Conservation (phyloP, 768 basidiomycete genomes). For the Panaeolus papilionaceus region DNA sequence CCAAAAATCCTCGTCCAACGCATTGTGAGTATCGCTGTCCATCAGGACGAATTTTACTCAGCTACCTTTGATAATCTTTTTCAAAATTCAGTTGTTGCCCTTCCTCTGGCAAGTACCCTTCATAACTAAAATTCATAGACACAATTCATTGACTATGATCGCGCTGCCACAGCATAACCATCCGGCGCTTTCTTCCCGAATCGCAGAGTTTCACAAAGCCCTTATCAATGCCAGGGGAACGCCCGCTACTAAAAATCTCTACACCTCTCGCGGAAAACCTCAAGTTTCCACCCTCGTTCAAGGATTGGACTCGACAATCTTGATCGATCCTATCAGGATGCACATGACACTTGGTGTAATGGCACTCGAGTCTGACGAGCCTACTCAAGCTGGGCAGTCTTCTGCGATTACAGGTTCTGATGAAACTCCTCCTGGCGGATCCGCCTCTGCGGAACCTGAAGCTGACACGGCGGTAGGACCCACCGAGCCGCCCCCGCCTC, state of each 20-base stretch:
- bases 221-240: slow-evolving; percentile 43
- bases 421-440: not conserved
- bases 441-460: not conserved
- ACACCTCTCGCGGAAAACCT: slow-evolving; percentile 9
- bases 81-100: not conserved
- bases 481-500: slow-evolving; percentile 6
- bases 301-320: slow-evolving; percentile 67
- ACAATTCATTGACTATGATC: not conserved
- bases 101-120: slow-evolving; percentile 3
- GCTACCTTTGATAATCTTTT: not conserved
- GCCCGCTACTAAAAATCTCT: not conserved
- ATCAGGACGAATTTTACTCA: not conserved
- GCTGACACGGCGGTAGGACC: not conserved
- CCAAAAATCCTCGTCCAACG: not conserved
- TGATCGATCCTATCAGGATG: slow-evolving; percentile 62
- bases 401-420: not conserved
- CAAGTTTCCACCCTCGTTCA: slow-evolving; percentile 33
- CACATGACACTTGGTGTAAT: slow-evolving; percentile 82
- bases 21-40: not conserved
- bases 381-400: not conserved
- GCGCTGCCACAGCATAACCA: slow-evolving; percentile 40
- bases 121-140: not conserved
- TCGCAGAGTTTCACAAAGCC: slow-evolving; percentile 45
- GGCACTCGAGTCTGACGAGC: slow-evolving; percentile 47
- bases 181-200: slow-evolving; percentile 37